phyloP scores from a whole-genome alignment of 2,329 filamentous ascomycete genomes.

The Rhynchosporium graminicola region DNA sequence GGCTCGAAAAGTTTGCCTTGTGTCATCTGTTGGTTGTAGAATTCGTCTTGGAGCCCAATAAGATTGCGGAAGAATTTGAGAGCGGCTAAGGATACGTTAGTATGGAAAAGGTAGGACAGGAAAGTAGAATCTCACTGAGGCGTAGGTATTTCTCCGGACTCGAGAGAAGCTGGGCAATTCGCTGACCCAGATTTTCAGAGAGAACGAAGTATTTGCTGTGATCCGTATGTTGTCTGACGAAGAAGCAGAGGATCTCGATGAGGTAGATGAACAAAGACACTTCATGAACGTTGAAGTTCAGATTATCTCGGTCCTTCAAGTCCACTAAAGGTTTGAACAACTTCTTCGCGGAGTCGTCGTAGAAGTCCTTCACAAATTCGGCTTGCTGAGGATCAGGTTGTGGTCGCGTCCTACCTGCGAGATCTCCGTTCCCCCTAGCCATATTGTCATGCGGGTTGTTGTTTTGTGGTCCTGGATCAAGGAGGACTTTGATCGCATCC shows the following conservation, averaged over 20 bases:
- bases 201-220: slow-evolving; percentile 88
- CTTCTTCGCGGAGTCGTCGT: slow-evolving; percentile 80
- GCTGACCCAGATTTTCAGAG: slow-evolving; percentile 72
- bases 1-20: slow-evolving; percentile 80
- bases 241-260: slow-evolving; percentile 91
- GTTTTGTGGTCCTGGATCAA: slow-evolving; percentile 69
- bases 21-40: slow-evolving; percentile 83
- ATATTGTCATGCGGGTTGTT: slow-evolving; percentile 60
- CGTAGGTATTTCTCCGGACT: slow-evolving; percentile 91
- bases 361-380: slow-evolving; percentile 83
- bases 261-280: slow-evolving; percentile 90
- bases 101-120: slow-evolving; percentile 5
- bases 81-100: slow-evolving; percentile 58
- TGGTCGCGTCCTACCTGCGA: slow-evolving; percentile 61
- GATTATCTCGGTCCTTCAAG: slow-evolving; percentile 68
- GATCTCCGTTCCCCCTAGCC: slow-evolving; percentile 67
- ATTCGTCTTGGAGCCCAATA: slow-evolving; percentile 83
- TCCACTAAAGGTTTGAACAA: slow-evolving; percentile 86
- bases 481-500: slow-evolving; percentile 89
- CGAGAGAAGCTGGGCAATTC: slow-evolving; percentile 78
- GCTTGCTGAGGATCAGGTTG: slow-evolving; percentile 75
- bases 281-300: slow-evolving; percentile 76
- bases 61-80: slow-evolving; percentile 92
- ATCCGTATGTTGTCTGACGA: slow-evolving; percentile 84
- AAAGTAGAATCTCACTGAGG: slow-evolving; percentile 62